phyloP scores from a whole-genome alignment of 1,284 basidiomycete genomes.

The Heliocybe sulcata region DNA sequence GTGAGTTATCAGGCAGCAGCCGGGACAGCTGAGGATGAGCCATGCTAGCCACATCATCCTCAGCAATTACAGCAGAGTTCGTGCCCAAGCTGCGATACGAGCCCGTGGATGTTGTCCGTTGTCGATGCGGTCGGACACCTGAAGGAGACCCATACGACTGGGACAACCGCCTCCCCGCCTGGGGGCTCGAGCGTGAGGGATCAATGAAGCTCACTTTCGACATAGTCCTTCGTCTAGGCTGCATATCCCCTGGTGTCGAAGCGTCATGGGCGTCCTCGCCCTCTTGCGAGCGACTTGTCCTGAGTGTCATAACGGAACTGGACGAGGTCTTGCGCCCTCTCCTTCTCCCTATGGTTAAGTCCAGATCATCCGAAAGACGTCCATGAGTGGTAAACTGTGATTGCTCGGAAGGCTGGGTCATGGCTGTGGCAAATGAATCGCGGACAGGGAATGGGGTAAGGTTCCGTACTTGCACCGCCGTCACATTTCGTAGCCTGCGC shows the following conservation, averaged over 20 bases:
- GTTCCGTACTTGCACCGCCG: conserved; percentile 69
- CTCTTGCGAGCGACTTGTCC: conserved; percentile 34
- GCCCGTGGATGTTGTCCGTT: conserved; percentile 7
- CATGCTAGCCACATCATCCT: conserved; percentile 3
- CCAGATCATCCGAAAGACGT: conserved; percentile 61
- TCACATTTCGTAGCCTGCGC: conserved; percentile 70
- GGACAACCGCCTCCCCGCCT: neutral
- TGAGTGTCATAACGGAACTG: conserved; percentile 45
- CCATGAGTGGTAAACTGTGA: conserved; percentile 49
- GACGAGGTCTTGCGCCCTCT: conserved; percentile 56
- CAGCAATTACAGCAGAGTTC: conserved; percentile 1
- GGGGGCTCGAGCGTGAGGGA: neutral
- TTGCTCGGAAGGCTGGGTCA: conserved; percentile 55
- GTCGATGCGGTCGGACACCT: neutral
- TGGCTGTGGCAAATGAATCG: conserved; percentile 67
- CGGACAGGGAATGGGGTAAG: conserved; percentile 75
- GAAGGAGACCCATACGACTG: neutral
- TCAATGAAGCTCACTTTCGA: conserved; percentile 1
- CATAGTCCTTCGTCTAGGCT: conserved; percentile 3
- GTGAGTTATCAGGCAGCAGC: conserved; percentile 53
- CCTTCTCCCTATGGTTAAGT: conserved; percentile 49
- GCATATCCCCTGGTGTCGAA: neutral
- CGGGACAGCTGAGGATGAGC: conserved; percentile 18
- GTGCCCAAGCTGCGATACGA: conserved; percentile 5
- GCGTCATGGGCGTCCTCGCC: neutral